Evolutionary conservation across 2,329 filamentous ascomycete species (phyloP), one percentile per base, ranked within the genome.

Genomic region (Fulvia fulva): DNA sequence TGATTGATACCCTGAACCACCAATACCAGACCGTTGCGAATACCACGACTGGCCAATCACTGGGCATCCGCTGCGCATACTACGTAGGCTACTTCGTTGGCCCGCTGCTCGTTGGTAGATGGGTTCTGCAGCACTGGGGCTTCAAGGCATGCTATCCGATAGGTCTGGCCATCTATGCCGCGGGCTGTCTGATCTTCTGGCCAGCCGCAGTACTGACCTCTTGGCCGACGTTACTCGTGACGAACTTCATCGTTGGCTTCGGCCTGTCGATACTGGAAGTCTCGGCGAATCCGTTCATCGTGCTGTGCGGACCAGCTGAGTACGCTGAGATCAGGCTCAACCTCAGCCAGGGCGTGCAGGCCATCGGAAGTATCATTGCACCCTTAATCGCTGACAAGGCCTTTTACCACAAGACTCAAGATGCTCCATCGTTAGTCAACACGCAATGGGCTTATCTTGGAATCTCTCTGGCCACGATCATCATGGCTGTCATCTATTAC

Each of bases 1-100:
- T 96, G 1, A 78, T 96, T 5, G 91, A 94, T 67, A 88, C 87
- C 0, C 81, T 97, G 26, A 96, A 96, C 70, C 81, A 81, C 21
- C 84, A 85, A 23, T 86, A 91, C 53, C 84, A 87, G 34, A 69
- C 74, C 12, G 81, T 90, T 5, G 81, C 86, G 14, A 68, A 81
- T 22, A 87, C 88, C 79, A 82, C 78, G 0, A 73, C 78, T 0
- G 80, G 83, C 6, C 81, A 91, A 71, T 86, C 82, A 0, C 76
- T 90, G 2, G 86, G 86, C 1, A 80, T 91, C 41, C 88, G 87
- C 22, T 84, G 82, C 58, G 81, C 86, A 5, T 91, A 91, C 69
- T 92, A 87, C 69, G 83, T 82, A 14, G 87, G 83, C 1, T 92
- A 91, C 69, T 78, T 90, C 56, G 77, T 89, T 25, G 88, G 87